Conservation (phyloP, 1,284 basidiomycete genomes). For the Boletellus deceptivus region DNA sequence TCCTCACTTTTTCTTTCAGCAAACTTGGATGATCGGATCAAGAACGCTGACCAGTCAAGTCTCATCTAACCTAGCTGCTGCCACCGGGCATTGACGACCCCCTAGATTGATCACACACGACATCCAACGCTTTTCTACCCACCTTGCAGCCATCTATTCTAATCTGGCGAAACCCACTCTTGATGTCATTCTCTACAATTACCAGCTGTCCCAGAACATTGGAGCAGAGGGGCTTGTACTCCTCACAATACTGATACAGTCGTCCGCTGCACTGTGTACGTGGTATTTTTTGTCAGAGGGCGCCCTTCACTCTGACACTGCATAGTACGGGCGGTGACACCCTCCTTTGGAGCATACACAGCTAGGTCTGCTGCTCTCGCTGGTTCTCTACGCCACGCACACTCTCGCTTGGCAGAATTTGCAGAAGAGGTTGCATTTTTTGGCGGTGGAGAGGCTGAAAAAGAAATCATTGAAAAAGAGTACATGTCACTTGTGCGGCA, state of each 20-base stretch:
- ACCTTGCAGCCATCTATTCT: constrained; percentile 92
- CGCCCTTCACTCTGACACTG: constrained; percentile 6
- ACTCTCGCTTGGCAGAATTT: constrained; percentile 92
- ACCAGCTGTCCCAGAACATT: constrained; percentile 90
- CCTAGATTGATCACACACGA: constrained; percentile 91
- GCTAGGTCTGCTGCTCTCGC: constrained; percentile 84
- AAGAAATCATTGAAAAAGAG: constrained; percentile 88
- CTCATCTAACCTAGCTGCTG: background rate
- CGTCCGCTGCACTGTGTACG: constrained; percentile 76
- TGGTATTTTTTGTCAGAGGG: constrained; percentile 15
- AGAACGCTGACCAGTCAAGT: constrained; percentile 90
- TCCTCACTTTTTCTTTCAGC: constrained; percentile 42
- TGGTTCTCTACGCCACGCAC: constrained; percentile 86
- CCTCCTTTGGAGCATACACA: constrained; percentile 92
- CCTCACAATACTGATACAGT: constrained; percentile 83
- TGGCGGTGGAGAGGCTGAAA: constrained; percentile 89
- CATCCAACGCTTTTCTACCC: constrained; percentile 89
- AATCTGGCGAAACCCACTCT: constrained; percentile 92
- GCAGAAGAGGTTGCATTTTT: constrained; percentile 95
- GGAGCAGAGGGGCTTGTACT: constrained; percentile 91
- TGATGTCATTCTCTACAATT: constrained; percentile 95
- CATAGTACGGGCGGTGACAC: constrained; percentile 81
- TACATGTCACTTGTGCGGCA: constrained; percentile 90
- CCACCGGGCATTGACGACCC: constrained; percentile 7
- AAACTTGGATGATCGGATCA: constrained; percentile 91